Evolutionary conservation across 495 filamentous ascomycete genomes (phyloP).

Genomic region (Cryomyces minteri): DNA sequence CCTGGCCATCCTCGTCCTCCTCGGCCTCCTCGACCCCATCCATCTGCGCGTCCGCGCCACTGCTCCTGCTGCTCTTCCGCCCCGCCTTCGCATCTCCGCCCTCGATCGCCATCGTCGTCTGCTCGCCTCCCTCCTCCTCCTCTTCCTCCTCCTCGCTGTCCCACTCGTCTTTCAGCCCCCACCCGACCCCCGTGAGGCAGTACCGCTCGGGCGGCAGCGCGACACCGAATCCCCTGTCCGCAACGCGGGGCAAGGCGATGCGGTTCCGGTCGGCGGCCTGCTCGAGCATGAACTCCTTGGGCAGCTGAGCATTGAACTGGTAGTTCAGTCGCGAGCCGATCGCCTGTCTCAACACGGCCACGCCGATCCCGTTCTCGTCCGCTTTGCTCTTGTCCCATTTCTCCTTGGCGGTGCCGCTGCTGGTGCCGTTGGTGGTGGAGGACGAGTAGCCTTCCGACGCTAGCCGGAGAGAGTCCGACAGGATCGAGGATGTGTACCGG

Average conservation of each 20-base stretch:
- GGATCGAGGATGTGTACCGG: constrained; percentile 49
- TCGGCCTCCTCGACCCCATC: too few relatives aligned
- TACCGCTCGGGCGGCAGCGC: constrained; percentile 81
- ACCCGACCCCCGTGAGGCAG: constrained; percentile 67
- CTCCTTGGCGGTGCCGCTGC: constrained; percentile 1
- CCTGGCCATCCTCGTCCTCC: too few relatives aligned
- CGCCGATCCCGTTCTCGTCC: constrained; percentile 25
- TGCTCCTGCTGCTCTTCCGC: too few relatives aligned
- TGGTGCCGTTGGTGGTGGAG: neutral
- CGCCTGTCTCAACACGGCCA: constrained; percentile 41
- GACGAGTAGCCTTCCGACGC: constrained; percentile 31
- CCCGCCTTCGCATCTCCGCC: too few relatives aligned
- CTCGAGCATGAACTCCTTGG: constrained; percentile 77
- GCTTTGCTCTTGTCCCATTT: constrained; percentile 5
- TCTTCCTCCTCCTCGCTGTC: constrained; percentile 23
- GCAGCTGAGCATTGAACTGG: constrained; percentile 37
- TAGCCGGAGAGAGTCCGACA: constrained; percentile 47
- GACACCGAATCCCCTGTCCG: constrained; percentile 58
- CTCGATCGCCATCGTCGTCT: too few relatives aligned
- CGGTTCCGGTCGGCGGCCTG: constrained; percentile 68
- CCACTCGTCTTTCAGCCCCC: constrained; percentile 72
- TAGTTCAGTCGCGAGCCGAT: constrained; percentile 45
- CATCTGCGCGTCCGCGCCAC: too few relatives aligned
- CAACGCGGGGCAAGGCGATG: constrained; percentile 49
- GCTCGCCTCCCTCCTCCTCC: constrained; percentile 2